Conservation (phyloP, 495 filamentous ascomycete species). For the Aspergillus indologenus region DNA sequence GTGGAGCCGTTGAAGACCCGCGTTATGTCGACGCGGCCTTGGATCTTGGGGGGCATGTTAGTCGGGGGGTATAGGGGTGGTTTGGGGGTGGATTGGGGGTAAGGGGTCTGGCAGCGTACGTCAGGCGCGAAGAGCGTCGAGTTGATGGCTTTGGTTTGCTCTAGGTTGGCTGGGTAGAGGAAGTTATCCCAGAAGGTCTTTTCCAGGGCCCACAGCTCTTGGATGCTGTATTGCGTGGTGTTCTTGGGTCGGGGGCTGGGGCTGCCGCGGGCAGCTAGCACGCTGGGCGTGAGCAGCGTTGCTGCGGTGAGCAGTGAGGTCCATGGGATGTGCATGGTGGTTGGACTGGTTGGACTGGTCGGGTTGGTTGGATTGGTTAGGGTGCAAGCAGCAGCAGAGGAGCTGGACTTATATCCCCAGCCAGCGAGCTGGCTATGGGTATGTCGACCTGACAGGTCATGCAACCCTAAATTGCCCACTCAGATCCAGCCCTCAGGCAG, state of each 20-base stretch:
- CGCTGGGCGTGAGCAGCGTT: neutral
- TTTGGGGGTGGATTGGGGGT: neutral
- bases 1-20: slow-evolving; percentile 45
- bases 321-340: neutral
- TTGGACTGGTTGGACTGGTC: too few relatives aligned
- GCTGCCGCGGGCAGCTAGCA: too few relatives aligned
- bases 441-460: too few relatives aligned
- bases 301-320: neutral
- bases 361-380: neutral
- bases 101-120: slow-evolving; percentile 15
- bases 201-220: slow-evolving; percentile 40
- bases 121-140: slow-evolving; percentile 40
- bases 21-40: slow-evolving; percentile 50
- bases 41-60: too few relatives aligned
- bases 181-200: slow-evolving; percentile 41
- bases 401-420: too few relatives aligned
- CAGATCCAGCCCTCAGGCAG: too few relatives aligned
- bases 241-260: neutral
- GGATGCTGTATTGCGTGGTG: slow-evolving; percentile 18
- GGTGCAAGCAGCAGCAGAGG: too few relatives aligned
- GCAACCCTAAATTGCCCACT: too few relatives aligned
- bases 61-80: too few relatives aligned
- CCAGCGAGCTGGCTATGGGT: too few relatives aligned
- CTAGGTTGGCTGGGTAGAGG: slow-evolving; percentile 40
- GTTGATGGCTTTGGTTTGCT: slow-evolving; percentile 38